Evolutionary conservation across 2,329 filamentous ascomycete genomes (phyloP).

Genomic region (Ascochyta lentis): DNA sequence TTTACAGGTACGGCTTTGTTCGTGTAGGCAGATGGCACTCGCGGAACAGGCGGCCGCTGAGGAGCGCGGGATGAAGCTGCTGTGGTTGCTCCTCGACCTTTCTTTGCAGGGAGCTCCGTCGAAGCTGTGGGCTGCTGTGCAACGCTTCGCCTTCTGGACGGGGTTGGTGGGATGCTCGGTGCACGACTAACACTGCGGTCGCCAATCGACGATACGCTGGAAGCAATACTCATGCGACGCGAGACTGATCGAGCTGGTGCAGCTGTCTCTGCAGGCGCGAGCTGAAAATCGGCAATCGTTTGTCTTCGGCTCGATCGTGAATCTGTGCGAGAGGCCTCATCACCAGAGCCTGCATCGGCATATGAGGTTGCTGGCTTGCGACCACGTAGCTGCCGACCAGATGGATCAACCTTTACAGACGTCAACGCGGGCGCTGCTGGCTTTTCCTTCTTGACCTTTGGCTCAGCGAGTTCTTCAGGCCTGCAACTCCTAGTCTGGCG

Average conservation of each 20-base stretch:
- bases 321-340: conserved; percentile 33
- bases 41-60: conserved; percentile 50
- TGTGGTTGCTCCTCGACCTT: conserved; percentile 60
- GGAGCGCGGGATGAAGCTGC: conserved; percentile 40
- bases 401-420: conserved; percentile 53
- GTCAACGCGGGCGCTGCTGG: conserved; percentile 40
- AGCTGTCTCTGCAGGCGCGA: conserved; percentile 32
- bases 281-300: conserved; percentile 50
- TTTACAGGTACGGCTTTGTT: conserved; percentile 28
- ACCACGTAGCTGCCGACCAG: conserved; percentile 71
- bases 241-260: conserved; percentile 33
- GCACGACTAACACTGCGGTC: conserved; percentile 45
- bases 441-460: conserved; percentile 64
- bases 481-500: conserved; percentile 78
- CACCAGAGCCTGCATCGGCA: conserved; percentile 58
- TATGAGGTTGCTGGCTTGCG: conserved; percentile 65
- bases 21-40: conserved; percentile 48
- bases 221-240: conserved; percentile 55
- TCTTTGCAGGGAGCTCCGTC: conserved; percentile 62
- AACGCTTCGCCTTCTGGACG: conserved; percentile 45
- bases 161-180: conserved; percentile 42
- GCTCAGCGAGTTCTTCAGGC: conserved; percentile 74
- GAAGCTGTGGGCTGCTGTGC: conserved; percentile 27
- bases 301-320: conserved; percentile 43
- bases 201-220: conserved; percentile 50